Evolutionary conservation across 176 grass and related monocot genomes (phyloP).

Genomic region (Alloteropsis semialata): DNA sequence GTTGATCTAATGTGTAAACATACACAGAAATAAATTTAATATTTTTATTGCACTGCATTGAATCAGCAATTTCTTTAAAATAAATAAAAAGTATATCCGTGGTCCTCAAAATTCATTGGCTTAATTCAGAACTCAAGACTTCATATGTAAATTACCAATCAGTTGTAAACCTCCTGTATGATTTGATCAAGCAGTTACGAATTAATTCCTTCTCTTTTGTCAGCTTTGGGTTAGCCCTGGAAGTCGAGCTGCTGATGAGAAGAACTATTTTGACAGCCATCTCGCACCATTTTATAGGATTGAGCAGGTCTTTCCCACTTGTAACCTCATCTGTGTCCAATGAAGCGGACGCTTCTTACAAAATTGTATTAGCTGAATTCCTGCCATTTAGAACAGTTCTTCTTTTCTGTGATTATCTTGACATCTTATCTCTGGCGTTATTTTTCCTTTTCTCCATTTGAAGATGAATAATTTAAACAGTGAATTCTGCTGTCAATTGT

Average conservation of each 20-base stretch:
- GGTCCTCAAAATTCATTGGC: not conserved
- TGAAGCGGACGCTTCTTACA: slow-evolving; percentile 3
- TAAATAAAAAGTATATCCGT: slow-evolving; percentile 1
- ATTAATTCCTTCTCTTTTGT: slow-evolving; percentile 31
- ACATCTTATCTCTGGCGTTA: slow-evolving; percentile 25
- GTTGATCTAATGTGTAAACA: not conserved
- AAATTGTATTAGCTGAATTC: slow-evolving; percentile 5
- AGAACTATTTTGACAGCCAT: slow-evolving; percentile 91
- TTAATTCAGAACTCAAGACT: not conserved
- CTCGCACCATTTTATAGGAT: slow-evolving; percentile 99
- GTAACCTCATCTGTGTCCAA: slow-evolving; percentile 21
- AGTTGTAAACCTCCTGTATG: slow-evolving; percentile 6
- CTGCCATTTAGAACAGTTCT: not conserved
- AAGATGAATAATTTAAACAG: slow-evolving; percentile 11
- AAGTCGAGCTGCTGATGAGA: slow-evolving; percentile 76
- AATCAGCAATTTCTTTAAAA: not conserved
- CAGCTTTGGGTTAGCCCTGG: slow-evolving; percentile 91
- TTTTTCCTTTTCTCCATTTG: slow-evolving; percentile 23
- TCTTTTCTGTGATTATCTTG: slow-evolving; percentile 3
- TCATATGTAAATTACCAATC: not conserved
- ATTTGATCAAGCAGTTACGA: slow-evolving; percentile 1
- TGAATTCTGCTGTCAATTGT: slow-evolving; percentile 2
- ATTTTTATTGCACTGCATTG: not conserved
- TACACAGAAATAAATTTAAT: not conserved
- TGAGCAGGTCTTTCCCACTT: slow-evolving; percentile 64